These are phyloP conservation scores for Mycena floridula DNA, from an alignment of 768 basidiomycete species.

Conservation along the genomic window DNA sequence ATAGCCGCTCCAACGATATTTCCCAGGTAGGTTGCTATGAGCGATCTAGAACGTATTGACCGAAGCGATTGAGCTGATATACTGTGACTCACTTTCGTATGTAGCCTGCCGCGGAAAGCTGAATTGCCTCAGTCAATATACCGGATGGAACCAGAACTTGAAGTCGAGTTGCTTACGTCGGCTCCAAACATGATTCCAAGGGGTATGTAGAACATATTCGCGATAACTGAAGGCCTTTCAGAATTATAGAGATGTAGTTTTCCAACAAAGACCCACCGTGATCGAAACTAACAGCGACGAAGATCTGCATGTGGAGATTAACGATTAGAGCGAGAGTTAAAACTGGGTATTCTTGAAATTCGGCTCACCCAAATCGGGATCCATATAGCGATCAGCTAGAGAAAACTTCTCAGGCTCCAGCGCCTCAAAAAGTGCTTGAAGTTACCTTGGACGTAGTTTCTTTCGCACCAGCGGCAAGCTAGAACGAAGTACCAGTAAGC, in stretches of 20 bases:
- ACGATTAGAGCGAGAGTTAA: conserved; percentile 1
- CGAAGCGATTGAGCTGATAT: not conserved
- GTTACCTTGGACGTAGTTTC: conserved; percentile 64
- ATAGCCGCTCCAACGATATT: conserved; percentile 39
- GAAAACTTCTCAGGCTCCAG: not conserved
- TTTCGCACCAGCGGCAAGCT: conserved; percentile 66
- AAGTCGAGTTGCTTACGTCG: too few relatives aligned
- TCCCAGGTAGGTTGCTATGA: conserved; percentile 39
- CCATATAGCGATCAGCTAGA: conserved; percentile 56
- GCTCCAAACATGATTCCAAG: conserved; percentile 67
- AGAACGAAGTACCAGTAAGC: too few relatives aligned
- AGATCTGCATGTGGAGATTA: conserved; percentile 39
- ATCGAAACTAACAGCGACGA: conserved; percentile 65
- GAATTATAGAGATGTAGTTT: too few relatives aligned
- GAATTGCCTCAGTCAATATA: too few relatives aligned
- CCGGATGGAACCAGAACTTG: too few relatives aligned
- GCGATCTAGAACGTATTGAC: conserved; percentile 23
- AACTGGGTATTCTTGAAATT: not conserved
- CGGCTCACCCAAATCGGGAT: conserved; percentile 64
- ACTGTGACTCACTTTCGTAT: conserved; percentile 36
- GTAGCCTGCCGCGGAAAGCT: conserved; percentile 31
- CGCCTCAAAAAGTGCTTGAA: too few relatives aligned
- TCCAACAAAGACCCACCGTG: too few relatives aligned
- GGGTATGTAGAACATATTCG: conserved; percentile 77
- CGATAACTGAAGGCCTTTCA: conserved; percentile 39